Evolutionary conservation across 2,329 filamentous ascomycete species (phyloP), one percentile per base, ranked within the genome.

Genomic region (Aquanectria penicillioides): DNA sequence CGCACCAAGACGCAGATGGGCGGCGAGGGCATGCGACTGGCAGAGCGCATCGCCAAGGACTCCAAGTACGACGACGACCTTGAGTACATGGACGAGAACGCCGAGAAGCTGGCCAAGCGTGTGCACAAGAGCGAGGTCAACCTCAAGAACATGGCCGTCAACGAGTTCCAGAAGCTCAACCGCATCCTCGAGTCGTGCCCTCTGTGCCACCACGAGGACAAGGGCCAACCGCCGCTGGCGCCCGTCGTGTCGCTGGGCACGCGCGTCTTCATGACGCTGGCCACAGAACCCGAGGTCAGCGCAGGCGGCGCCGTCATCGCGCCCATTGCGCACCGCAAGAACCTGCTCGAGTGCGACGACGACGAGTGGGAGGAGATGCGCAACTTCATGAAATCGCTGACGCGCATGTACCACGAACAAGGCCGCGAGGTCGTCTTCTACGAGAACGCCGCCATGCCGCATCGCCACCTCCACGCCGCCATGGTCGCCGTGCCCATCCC

Each of bases 301-400:
- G 84, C 91, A 46, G 92, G 92, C 40, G 90, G 93, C 44, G 92
- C 94, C 6, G 89, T 95, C 56, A 95, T 99, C 61, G 93, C 94
- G 3, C 95, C 95, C 6, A 87, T 95, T 18, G 87, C 93, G 67
- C 95, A 99, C 74, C 89, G 89, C 49, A 88, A 83, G 20, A 99
- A 98, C 74, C 86, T 99, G 0, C 81, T 99, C n/a, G 94, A 97
- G 75, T 99, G 95, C 75, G 94, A 98, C 75, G 94, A 99, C 71
- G 95, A 99, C 72, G 95, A 99, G 74, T 99, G 96, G 96, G 95
- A 99, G 73, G 95, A 99, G 77, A 89, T 99, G 6, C 91, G 95
- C 67, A 99, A 99, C 75, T 99, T 99, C 73, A 98, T 98, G 94
- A 99, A 99, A 80, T 91, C 88, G 57, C 83, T 99, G 17, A 97